A percentile compares a stretch with the other conserved stretches of the same genome.
These are phyloP conservation scores for Russula dissimulans DNA, from an alignment of 768 basidiomycete species.

Conservation along the genomic window DNA sequence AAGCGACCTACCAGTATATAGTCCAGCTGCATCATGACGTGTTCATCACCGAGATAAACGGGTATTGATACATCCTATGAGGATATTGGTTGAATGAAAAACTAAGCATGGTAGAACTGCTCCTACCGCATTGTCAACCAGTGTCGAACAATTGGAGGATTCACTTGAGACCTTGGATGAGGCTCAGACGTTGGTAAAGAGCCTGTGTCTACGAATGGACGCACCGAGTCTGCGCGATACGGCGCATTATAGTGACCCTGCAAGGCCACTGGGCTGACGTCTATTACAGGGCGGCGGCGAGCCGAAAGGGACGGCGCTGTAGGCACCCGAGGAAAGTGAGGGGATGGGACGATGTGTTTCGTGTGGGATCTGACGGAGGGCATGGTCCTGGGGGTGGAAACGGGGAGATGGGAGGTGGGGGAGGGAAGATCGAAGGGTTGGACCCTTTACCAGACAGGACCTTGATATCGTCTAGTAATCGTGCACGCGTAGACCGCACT, in stretches of 20 bases:
- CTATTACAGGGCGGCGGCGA: conserved; percentile 10
- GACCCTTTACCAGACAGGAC: not conserved
- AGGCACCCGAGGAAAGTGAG: not conserved
- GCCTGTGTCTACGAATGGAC: not conserved
- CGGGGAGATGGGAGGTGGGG: not conserved
- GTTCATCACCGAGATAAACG: conserved; percentile 12
- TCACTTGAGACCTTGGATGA: conserved; percentile 13
- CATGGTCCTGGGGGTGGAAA: not conserved
- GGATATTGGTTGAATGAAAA: not conserved
- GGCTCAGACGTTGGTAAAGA: not conserved
- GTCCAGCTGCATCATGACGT: conserved; percentile 17
- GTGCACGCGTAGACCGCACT: conserved; percentile 13
- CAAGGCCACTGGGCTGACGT: conserved; percentile 5
- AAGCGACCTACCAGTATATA: conserved; percentile 14
- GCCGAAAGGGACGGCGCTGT: not conserved
- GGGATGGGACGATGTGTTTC: not conserved
- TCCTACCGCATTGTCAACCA: conserved; percentile 17
- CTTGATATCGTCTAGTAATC: conserved; percentile 11
- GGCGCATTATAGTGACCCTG: conserved; percentile 9
- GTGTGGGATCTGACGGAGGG: not conserved
- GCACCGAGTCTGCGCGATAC: conserved; percentile 18
- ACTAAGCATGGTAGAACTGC: not conserved
- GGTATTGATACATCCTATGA: conserved; percentile 6
- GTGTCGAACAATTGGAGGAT: conserved; percentile 15
- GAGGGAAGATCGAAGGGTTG: conserved; percentile 6